A percentile compares a stretch with the other conserved stretches of the same genome.
These are phyloP conservation scores for Camelina hispida DNA, from an alignment of 345 rosid genomes.

Conservation along the genomic window DNA sequence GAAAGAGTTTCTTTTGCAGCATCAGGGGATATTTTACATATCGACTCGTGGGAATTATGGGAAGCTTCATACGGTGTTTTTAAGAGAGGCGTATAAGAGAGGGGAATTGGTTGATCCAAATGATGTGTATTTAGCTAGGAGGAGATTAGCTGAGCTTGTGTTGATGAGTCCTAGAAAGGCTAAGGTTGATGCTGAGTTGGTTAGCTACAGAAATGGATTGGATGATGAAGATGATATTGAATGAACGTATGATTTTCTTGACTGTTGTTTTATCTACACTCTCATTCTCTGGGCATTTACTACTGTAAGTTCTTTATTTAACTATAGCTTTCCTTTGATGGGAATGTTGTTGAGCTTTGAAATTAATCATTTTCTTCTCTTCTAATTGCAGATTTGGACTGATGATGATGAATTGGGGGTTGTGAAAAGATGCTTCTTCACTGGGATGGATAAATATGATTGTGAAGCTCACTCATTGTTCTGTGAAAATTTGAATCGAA, in stretches of 20 bases:
- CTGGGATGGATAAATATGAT: conserved; percentile 13
- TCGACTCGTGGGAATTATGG: conserved; percentile 95
- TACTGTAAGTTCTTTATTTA: too few relatives aligned
- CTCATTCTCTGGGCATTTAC: not conserved
- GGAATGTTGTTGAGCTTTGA: conserved; percentile 23
- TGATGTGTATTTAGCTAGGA: conserved; percentile 78
- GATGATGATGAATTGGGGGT: not conserved
- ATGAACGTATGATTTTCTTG: conserved; percentile 4
- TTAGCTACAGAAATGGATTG: conserved; percentile 53
- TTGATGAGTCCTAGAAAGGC: conserved; percentile 77
- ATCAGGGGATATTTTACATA: conserved; percentile 91
- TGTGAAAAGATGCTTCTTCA: conserved; percentile 2
- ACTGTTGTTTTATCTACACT: not conserved
- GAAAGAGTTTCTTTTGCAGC: conserved; percentile 88
- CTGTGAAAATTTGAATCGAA: conserved; percentile 17
- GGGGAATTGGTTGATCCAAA: conserved; percentile 85
- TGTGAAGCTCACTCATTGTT: conserved; percentile 29
- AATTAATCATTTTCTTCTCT: not conserved
- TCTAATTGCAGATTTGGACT: conserved; percentile 8
- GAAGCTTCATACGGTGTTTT: conserved; percentile 91
- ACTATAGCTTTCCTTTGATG: conserved; percentile 3
- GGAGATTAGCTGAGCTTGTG: conserved; percentile 81
- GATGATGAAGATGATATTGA: conserved; percentile 55
- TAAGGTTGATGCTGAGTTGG: conserved; percentile 66
- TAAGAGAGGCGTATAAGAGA: conserved; percentile 81